Evolutionary conservation across 2,329 filamentous ascomycete species (phyloP).

Genomic region (Neopestalotiopsis clavispora): DNA sequence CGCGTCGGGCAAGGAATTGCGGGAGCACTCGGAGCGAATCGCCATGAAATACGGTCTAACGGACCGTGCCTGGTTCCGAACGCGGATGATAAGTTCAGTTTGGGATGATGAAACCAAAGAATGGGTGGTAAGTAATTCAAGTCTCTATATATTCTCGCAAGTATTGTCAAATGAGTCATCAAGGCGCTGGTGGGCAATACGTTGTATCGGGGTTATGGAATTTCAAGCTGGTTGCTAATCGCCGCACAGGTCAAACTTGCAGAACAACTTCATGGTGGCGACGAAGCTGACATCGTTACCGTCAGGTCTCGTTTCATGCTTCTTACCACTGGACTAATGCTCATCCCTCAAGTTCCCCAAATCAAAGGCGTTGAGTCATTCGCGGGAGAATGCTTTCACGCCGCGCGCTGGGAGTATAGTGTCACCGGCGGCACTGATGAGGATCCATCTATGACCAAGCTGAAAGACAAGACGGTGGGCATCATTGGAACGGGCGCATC

Average conservation of each 20-base stretch:
- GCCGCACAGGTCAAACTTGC: too few species aligned
- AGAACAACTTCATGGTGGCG: too few species aligned
- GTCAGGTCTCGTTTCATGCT: background rate
- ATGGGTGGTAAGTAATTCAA: too few species aligned
- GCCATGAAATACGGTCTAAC: conserved; percentile 48
- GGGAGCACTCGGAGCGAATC: conserved; percentile 50
- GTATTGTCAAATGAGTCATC: too few species aligned
- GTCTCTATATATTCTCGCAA: too few species aligned
- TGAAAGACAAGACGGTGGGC: conserved; percentile 2
- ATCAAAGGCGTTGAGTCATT: conserved; percentile 1
- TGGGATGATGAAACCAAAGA: too few species aligned
- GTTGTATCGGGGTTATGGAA: too few species aligned
- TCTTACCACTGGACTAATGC: conserved; percentile 1
- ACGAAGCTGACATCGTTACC: too few species aligned
- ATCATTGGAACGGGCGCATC: conserved; percentile 11
- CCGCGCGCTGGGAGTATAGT: conserved; percentile 9
- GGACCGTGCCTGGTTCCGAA: conserved; percentile 51
- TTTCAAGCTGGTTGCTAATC: too few species aligned
- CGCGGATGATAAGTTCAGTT: conserved; percentile 36
- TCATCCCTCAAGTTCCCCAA: background rate
- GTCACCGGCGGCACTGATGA: background rate
- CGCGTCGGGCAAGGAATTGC: conserved; percentile 43
- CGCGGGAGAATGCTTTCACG: background rate
- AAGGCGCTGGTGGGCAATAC: too few species aligned
- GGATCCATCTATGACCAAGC: background rate